Base-by-base conservation (phyloP, 2,329 filamentous ascomycete species). In the Exophiala calicioides region DNA sequence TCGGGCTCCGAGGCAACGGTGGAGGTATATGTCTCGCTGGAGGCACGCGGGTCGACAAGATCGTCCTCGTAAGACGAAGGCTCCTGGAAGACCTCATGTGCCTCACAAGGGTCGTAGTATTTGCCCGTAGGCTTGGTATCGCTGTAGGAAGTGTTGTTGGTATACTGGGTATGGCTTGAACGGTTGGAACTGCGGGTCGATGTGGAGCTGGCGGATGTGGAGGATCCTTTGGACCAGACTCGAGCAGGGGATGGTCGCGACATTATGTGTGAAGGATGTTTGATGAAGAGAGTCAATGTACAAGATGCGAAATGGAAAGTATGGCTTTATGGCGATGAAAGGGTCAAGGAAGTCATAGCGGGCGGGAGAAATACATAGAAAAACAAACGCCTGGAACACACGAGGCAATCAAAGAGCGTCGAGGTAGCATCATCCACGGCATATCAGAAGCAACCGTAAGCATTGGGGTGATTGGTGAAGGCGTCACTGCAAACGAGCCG, bases 11-110 rank as follows among this genome's bases (percentile, higher is more conserved):
- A 87, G 23, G 78, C 72, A 23, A 80, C 71, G 3, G 83, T 86
- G 4, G 90, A 95, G 59, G 83, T 81, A 66, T 90, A 94, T 1
- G 90, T 95, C 51, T 88, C 85, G 57, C 82, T 76, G 0, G 89
- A 93, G 19, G 79, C 75, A 34, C 78, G 74, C 13, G 61, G 62
- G 32, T 62, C 58, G 26, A 53, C 44, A 31, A 49, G 45, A 19
- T 56, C 30, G 16, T 56, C 44, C 15, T 58, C 53, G 44, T 58
- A 56, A 9, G 10, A 26, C 5, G 26, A 23, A 15, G 30, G 9
- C 21, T 44, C 38, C 5, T 53, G 36, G 29, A 41, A 24, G 23
- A 44, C 23, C 18, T 46, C 42, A 34, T 45, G 24, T 46, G 48
- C 41, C 42, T 44, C 35, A 19, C 26, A 53, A 30, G 29, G 32